phyloP scores from a whole-genome alignment of 768 basidiomycete genomes.

The Albatrellus ellisii region DNA sequence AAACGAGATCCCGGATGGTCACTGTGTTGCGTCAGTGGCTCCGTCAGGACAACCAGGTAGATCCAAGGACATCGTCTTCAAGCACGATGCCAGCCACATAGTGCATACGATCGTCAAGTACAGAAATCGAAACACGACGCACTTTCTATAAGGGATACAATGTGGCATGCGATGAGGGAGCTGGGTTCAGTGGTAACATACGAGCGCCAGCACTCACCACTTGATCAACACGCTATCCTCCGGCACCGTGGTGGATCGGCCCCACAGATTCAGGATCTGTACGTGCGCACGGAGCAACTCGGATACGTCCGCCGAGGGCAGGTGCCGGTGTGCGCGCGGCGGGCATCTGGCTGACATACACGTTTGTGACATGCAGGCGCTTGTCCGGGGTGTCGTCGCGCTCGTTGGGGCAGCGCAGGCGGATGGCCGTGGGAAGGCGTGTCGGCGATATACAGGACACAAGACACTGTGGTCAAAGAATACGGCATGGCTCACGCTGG shows the following conservation, averaged over 20 bases:
- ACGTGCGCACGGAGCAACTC: conserved; percentile 29
- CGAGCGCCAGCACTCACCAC: too few species aligned
- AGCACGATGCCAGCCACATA: conserved; percentile 86
- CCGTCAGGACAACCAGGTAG: too few species aligned
- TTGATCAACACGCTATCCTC: conserved; percentile 37
- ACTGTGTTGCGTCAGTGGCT: too few species aligned
- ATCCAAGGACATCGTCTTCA: conserved; percentile 79
- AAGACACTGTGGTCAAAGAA: conserved; percentile 54
- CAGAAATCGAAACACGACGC: conserved; percentile 54
- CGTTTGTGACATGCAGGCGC: conserved; percentile 29
- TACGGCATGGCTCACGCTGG: conserved; percentile 47
- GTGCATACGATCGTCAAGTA: conserved; percentile 74
- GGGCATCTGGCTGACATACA: conserved; percentile 34
- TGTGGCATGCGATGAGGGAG: too few species aligned
- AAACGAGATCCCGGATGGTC: too few species aligned
- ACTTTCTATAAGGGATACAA: too few species aligned
- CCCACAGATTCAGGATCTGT: conserved; percentile 44
- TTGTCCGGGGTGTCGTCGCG: conserved; percentile 24
- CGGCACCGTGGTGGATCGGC: conserved; percentile 32
- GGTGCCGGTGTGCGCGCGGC: conserved; percentile 30
- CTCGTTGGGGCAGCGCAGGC: conserved; percentile 26
- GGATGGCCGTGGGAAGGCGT: too few species aligned
- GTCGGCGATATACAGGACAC: too few species aligned
- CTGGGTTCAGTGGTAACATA: too few species aligned
- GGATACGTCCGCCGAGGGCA: conserved; percentile 26